Evolutionary conservation across 2,329 filamentous ascomycete species (phyloP).

Genomic region (Colletotrichum sp.): DNA sequence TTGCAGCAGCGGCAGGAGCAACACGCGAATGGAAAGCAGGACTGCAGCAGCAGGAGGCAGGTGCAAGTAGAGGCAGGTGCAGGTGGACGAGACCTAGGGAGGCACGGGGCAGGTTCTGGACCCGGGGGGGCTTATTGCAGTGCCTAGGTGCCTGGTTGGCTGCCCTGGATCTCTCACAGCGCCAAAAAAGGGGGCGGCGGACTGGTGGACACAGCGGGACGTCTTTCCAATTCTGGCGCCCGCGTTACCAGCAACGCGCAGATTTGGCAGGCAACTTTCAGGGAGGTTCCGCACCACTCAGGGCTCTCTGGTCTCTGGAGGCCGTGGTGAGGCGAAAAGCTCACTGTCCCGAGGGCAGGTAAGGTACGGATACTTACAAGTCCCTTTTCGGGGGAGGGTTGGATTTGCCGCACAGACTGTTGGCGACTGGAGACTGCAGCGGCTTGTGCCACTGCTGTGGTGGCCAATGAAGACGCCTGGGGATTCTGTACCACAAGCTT

Average conservation of each 20-base stretch:
- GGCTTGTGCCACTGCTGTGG: background rate
- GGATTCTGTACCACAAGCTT: slow-evolving; percentile 1
- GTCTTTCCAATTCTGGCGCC: slow-evolving; percentile 3
- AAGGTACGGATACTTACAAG: background rate
- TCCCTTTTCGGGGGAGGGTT: background rate
- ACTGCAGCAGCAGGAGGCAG: background rate
- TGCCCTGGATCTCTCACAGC: background rate
- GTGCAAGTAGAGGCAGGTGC: background rate
- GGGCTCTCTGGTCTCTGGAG: background rate
- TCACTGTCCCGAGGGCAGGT: background rate
- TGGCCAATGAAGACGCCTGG: background rate
- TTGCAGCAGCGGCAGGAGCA: background rate
- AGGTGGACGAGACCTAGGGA: background rate
- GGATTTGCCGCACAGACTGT: slow-evolving; percentile 12
- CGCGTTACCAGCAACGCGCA: background rate
- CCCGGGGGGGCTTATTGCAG: background rate
- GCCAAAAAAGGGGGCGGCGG: background rate
- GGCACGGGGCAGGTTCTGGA: background rate
- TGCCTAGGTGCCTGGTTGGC: background rate
- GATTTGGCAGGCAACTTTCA: background rate
- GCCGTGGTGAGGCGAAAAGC: background rate
- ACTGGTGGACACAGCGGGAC: background rate
- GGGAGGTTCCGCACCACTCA: background rate
- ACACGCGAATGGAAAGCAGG: background rate
- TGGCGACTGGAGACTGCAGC: slow-evolving; percentile 1